These are phyloP conservation scores for Populus deltoides DNA, from an alignment of 345 rosid species.

Conservation along the genomic window DNA sequence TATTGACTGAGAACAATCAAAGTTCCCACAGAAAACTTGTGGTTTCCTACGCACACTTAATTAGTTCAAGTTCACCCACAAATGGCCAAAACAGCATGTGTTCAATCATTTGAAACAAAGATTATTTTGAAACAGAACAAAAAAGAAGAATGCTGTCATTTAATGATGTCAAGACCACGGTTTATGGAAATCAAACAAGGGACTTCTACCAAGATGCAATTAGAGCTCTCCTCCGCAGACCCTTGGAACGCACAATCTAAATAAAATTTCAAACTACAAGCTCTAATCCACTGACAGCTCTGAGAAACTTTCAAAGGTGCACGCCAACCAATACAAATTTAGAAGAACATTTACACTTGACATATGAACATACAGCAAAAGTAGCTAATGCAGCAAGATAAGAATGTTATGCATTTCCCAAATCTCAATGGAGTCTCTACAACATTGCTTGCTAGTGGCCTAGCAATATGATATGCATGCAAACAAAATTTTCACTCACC, in stretches of 20 bases:
- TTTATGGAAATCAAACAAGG: neutral
- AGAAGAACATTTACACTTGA: neutral
- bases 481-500: slow-evolving; percentile 14
- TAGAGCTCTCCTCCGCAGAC: neutral
- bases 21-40: neutral
- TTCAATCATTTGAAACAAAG: neutral
- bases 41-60: neutral
- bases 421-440: neutral
- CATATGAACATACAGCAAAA: neutral
- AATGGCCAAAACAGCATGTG: neutral
- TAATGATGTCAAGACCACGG: neutral
- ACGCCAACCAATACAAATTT: neutral
- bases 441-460: neutral
- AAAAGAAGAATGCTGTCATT: neutral
- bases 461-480: neutral
- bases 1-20: neutral
- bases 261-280: neutral
- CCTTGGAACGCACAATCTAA: neutral
- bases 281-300: neutral
- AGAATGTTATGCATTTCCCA: neutral
- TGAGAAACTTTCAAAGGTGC: neutral
- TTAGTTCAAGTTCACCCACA: neutral
- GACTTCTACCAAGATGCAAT: neutral
- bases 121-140: neutral
- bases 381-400: neutral